Percentiles rank a stretch among this genome's conserved stretches.
These are phyloP conservation scores for Ceratorhiza oryzae-sativae DNA, from an alignment of 1,284 basidiomycete species.

Conservation along the genomic window DNA sequence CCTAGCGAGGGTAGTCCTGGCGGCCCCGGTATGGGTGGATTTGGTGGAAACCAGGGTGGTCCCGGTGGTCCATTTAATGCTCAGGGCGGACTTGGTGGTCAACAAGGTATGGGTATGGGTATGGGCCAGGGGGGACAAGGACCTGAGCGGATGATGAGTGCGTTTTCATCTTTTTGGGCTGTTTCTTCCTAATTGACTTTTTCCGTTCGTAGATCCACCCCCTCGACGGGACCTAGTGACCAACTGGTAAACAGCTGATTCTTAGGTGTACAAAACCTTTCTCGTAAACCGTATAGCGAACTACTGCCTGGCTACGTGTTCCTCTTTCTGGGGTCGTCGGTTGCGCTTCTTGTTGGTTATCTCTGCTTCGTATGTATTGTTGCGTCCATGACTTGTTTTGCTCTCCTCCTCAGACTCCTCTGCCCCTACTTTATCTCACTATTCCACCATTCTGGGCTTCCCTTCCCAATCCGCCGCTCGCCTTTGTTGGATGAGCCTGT, in stretches of 20 bases:
- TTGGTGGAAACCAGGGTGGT: neutral
- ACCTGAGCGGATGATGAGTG: conserved; percentile 27
- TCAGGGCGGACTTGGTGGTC: neutral
- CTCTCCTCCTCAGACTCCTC: neutral
- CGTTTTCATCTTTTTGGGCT: neutral
- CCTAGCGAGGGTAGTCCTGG: neutral
- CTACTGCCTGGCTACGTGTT: conserved; percentile 31
- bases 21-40: neutral
- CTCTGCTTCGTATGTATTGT: conserved; percentile 27
- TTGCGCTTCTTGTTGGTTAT: conserved; percentile 5
- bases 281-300: neutral
- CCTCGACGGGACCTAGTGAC: conserved; percentile 17
- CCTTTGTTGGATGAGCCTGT: neutral
- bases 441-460: neutral
- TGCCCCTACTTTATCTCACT: neutral
- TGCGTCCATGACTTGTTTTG: neutral
- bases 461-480: neutral
- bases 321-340: conserved; percentile 6
- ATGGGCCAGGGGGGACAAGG: conserved; percentile 35
- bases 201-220: neutral
- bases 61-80: neutral
- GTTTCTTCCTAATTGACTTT: neutral
- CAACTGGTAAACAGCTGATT: conserved; percentile 18
- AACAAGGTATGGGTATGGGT: neutral
- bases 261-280: neutral